Base-by-base conservation (phyloP, 805 yeast species). In the Yarrowia sp. region DNA sequence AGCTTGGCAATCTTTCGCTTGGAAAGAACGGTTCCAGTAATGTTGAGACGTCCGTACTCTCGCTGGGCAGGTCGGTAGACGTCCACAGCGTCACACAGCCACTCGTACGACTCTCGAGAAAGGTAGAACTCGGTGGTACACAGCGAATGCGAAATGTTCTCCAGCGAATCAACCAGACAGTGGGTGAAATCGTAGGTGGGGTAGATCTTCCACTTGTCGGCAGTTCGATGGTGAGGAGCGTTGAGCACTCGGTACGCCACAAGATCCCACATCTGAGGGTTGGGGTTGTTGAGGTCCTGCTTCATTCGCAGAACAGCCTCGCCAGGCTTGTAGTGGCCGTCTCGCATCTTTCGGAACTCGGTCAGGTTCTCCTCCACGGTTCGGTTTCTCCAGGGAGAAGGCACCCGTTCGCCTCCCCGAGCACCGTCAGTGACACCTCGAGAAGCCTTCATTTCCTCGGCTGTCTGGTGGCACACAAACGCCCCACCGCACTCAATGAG, bases 251-350 rank as follows among this genome's bases (percentile, higher is more conserved):
- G 85, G 79, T 95, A 95, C 12, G 99, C 99, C 67, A 95, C 95
- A 69, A 95, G 82, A 78, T 95, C 99, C 99, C 99, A 95, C 99
- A 95, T 95, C 79, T 95, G 99, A 17, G 99, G 99, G 68, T 90
- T 89, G 68, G 97, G 96, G 17, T 95, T 89, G 9, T 77, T 74
- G 68, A 95, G 79, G 73, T 95, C 97, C 81, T 91, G 97, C 76
- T 93, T 93, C 98, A 95, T 95, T 79, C 99, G 88, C 74, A 95
- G 82, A 11, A 92, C 91, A 32, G 97, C 98, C 76, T 90, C 90
- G 69, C 98, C 98, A 44, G 92, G 92, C 69, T 83, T 81, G 78
- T 88, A 95, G 68, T 81, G 80, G 46, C 99, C 99, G 72, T 91
- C 91, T 73, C 88, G 85, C 99, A 95, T 95, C 66, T 83, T 86